These are phyloP conservation scores for Vanilla planifolia DNA, from an alignment of 106 monocot species.

Conservation along the genomic window DNA sequence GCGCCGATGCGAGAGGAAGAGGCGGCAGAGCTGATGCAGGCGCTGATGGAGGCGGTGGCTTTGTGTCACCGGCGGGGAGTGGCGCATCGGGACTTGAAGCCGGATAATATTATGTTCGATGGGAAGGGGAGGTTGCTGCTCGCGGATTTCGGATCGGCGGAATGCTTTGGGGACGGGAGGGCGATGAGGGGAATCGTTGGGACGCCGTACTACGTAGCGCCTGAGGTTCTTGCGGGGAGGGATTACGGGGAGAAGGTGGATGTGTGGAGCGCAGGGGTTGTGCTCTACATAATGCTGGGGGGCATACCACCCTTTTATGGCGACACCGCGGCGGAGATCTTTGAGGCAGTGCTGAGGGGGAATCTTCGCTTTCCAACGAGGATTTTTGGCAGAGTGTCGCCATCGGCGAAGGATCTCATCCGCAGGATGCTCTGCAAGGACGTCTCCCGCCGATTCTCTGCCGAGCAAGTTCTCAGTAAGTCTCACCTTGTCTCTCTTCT, in stretches of 20 bases:
- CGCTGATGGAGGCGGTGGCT: constrained; percentile 39
- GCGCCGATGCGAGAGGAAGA: constrained; percentile 21
- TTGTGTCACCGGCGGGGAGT: constrained; percentile 47
- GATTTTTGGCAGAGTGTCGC: constrained; percentile 41
- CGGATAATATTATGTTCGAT: constrained; percentile 72
- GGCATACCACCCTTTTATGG: constrained; percentile 70
- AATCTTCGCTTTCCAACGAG: constrained; percentile 69
- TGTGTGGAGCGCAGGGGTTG: constrained; percentile 87
- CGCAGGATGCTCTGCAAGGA: constrained; percentile 81
- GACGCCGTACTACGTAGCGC: constrained; percentile 85
- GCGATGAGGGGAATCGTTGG: constrained; percentile 59
- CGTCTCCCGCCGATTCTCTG: constrained; percentile 38
- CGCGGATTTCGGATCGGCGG: constrained; percentile 78
- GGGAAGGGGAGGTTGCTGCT: constrained; percentile 25
- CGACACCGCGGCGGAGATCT: constrained; percentile 54
- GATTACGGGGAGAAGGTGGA: constrained; percentile 81
- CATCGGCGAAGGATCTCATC: constrained; percentile 74
- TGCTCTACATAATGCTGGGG: constrained; percentile 60
- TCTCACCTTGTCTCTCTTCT: background rate
- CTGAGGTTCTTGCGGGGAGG: constrained; percentile 57
- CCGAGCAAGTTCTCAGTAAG: constrained; percentile 87
- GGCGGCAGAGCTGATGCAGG: constrained; percentile 20
- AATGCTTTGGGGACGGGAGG: constrained; percentile 29
- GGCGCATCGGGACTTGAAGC: constrained; percentile 82
- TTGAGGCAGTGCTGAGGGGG: constrained; percentile 61